phyloP scores from a whole-genome alignment of 164 flowering plant species.

The Magnolia kwangsiensis region DNA sequence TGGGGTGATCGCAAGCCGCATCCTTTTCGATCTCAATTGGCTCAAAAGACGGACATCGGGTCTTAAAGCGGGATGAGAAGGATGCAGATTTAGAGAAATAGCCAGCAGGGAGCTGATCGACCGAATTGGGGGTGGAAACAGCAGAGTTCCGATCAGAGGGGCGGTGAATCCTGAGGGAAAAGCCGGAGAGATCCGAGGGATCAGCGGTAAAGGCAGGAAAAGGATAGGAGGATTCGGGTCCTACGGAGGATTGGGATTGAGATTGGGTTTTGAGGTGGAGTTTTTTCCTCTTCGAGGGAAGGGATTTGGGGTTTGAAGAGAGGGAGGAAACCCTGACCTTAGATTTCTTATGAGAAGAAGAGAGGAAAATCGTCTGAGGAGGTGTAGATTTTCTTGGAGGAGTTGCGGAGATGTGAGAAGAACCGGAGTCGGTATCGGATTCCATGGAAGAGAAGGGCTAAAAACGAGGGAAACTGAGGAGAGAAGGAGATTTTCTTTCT shows the following conservation, averaged over 20 bases:
- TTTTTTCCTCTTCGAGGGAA: constrained; percentile 1
- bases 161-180: constrained; percentile 40
- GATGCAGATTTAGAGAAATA: constrained; percentile 40
- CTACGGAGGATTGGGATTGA: constrained; percentile 10
- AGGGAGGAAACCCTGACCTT: constrained; percentile 17
- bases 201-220: constrained; percentile 3
- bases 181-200: constrained; percentile 11
- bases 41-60: constrained; percentile 23
- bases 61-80: constrained; percentile 35
- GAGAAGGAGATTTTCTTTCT: neutral
- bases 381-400: constrained; percentile 47
- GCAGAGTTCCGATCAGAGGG: constrained; percentile 10
- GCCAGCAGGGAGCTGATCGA: constrained; percentile 41
- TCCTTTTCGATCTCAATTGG: constrained; percentile 28
- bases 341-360: constrained; percentile 12
- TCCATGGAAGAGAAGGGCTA: constrained; percentile 30
- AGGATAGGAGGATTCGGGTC: neutral
- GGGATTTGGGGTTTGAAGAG: constrained; percentile 13
- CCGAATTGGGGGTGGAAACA: constrained; percentile 6
- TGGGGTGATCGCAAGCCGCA: neutral
- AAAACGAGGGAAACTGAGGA: neutral
- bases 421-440: constrained; percentile 71
- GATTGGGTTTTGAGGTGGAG: constrained; percentile 16
- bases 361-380: constrained; percentile 8
- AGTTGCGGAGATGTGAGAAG: constrained; percentile 84